A percentile compares a stretch with the other conserved stretches of the same genome.
Evolutionary conservation across 2,329 filamentous ascomycete genomes (phyloP).

Genomic region (Lasiodiplodia hormozganensis): DNA sequence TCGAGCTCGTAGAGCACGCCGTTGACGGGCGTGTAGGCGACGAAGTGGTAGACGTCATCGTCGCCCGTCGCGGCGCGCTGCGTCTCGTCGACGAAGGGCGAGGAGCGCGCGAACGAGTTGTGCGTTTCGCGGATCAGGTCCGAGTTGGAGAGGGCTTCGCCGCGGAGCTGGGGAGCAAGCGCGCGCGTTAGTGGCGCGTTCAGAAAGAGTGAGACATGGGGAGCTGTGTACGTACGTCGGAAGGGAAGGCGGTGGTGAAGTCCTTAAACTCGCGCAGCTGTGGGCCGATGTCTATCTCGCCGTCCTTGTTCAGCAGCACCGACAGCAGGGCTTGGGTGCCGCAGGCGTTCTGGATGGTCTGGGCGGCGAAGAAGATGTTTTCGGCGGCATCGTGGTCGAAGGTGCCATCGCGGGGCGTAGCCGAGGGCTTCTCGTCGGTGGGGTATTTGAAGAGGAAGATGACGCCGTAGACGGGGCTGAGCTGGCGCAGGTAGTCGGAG

Average conservation of each 20-base stretch:
- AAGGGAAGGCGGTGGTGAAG: conserved; percentile 83
- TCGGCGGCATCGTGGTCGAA: conserved; percentile 80
- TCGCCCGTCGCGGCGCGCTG: conserved; percentile 72
- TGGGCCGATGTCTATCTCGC: conserved; percentile 73
- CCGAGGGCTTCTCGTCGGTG: conserved; percentile 69
- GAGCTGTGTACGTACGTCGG: conserved; percentile 57
- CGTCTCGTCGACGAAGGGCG: conserved; percentile 93
- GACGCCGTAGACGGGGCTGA: conserved; percentile 84
- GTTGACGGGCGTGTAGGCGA: conserved; percentile 86
- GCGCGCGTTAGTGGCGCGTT: conserved; percentile 15
- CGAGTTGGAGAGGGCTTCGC: conserved; percentile 74
- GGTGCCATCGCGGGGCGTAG: conserved; percentile 77
- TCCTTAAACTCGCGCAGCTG: conserved; percentile 81
- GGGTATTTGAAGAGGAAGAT: conserved; percentile 99
- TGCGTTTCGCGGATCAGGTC: conserved; percentile 69
- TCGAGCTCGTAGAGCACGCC: conserved; percentile 91
- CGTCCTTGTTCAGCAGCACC: conserved; percentile 85
- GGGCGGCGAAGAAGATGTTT: conserved; percentile 88
- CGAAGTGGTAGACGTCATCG: conserved; percentile 96
- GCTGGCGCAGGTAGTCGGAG: conserved; percentile 71
- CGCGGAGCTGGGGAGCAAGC: conserved; percentile 61
- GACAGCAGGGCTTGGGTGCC: conserved; percentile 94
- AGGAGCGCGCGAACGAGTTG: conserved; percentile 88
- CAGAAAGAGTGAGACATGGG: no score
- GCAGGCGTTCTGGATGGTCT: conserved; percentile 98